Evolutionary conservation across 2,329 filamentous ascomycete genomes (phyloP).

Genomic region (Epichloe sibirici): DNA sequence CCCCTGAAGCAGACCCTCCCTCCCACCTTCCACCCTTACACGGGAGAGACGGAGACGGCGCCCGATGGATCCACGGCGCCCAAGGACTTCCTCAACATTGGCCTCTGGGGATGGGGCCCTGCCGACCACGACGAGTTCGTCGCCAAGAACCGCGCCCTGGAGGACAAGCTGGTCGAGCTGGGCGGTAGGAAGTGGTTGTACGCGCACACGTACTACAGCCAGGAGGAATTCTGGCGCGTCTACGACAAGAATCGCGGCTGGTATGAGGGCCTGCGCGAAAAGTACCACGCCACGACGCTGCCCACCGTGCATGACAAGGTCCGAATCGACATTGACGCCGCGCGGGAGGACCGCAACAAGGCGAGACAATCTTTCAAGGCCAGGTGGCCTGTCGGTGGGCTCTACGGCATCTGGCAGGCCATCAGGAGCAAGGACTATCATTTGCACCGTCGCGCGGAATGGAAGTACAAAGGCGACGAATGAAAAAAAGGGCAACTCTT

Average conservation of each 20-base stretch:
- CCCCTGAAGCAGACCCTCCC: constrained; percentile 35
- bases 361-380: constrained; percentile 33
- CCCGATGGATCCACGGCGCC: constrained; percentile 9
- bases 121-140: constrained; percentile 47
- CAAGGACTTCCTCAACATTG: constrained; percentile 44
- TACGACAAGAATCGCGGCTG: constrained; percentile 40
- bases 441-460: constrained; percentile 39
- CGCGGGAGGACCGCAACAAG: constrained; percentile 24
- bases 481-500: not conserved
- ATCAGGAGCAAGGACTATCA: constrained; percentile 45
- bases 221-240: constrained; percentile 55
- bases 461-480: constrained; percentile 34
- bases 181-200: constrained; percentile 81
- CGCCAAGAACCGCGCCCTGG: constrained; percentile 55
- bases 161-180: constrained; percentile 54
- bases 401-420: constrained; percentile 47
- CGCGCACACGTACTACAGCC: constrained; percentile 72
- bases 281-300: constrained; percentile 49
- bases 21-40: constrained; percentile 45
- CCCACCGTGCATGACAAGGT: constrained; percentile 64
- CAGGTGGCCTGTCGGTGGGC: constrained; percentile 42
- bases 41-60: constrained; percentile 21
- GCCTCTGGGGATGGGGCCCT: constrained; percentile 72
- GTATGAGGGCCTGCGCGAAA: constrained; percentile 50
- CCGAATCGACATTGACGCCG: constrained; percentile 37